Percentiles rank a stretch among this genome's conserved stretches.
Evolutionary conservation across 1,284 basidiomycete genomes (phyloP).

Genomic region (Sporisorium sorghi): DNA sequence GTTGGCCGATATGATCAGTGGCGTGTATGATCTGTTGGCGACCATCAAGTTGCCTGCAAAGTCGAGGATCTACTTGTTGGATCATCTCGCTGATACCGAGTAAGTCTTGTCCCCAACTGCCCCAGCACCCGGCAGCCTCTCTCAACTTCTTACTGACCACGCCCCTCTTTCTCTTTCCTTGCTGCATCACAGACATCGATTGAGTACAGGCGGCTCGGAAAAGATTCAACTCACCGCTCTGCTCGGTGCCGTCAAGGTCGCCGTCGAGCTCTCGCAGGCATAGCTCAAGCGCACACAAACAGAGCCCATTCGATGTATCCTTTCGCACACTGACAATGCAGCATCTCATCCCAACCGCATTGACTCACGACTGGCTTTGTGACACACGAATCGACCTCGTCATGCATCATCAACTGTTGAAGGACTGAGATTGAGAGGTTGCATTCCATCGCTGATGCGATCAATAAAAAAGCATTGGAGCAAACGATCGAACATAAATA

Average conservation of each 20-base stretch:
- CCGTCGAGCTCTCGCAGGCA: slow-evolving; percentile 76
- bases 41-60: slow-evolving; percentile 85
- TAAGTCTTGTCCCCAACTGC: too few relatives aligned
- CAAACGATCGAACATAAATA: not conserved
- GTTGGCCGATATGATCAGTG: slow-evolving; percentile 91
- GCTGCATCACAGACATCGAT: slow-evolving; percentile 86
- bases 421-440: not conserved
- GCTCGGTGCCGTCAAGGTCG: slow-evolving; percentile 91
- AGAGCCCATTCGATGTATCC: not conserved
- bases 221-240: slow-evolving; percentile 93
- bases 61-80: slow-evolving; percentile 89
- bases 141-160: not conserved
- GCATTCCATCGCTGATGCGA: not conserved
- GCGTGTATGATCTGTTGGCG: slow-evolving; percentile 89
- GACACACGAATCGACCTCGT: not conserved
- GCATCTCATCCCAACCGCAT: not conserved
- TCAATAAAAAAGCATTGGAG: not conserved
- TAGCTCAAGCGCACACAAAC: not conserved
- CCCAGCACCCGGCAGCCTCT: too few relatives aligned
- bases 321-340: slow-evolving; percentile 1
- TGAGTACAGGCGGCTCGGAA: slow-evolving; percentile 92
- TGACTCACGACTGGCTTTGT: not conserved
- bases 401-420: not conserved
- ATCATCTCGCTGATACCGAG: slow-evolving; percentile 84
- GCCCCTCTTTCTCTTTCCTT: too few relatives aligned